Evolutionary conservation across 73 alveolate genomes (phyloP).

Genomic region (Durusdinium trenchii): DNA sequence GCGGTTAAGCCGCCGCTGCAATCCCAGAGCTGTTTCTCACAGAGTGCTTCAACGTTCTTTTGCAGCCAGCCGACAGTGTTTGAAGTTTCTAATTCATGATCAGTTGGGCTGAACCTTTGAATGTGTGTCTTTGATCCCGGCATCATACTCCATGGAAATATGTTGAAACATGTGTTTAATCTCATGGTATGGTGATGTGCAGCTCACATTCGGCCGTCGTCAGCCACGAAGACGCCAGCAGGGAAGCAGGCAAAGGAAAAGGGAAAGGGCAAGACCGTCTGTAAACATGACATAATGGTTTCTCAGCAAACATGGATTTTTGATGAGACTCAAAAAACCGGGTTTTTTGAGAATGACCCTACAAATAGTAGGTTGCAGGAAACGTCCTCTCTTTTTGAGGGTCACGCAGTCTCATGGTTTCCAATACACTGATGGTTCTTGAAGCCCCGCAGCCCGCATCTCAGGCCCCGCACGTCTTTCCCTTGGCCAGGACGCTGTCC

Average conservation of each 20-base stretch:
- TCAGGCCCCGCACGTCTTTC: conserved; percentile 21
- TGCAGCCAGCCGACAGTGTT: background rate
- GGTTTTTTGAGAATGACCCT: background rate
- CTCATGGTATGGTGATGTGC: background rate
- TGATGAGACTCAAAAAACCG: background rate
- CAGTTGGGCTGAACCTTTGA: background rate
- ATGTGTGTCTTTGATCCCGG: background rate
- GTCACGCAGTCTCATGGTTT: conserved; percentile 3
- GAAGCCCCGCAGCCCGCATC: too few relatives aligned
- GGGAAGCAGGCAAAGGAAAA: too few relatives aligned
- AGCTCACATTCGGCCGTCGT: background rate
- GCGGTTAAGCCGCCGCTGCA: background rate
- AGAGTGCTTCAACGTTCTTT: background rate
- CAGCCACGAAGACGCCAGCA: background rate
- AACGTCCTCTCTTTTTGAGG: background rate
- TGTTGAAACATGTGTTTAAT: background rate
- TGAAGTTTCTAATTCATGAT: background rate
- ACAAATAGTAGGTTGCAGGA: background rate
- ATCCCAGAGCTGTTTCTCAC: background rate
- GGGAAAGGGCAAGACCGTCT: background rate
- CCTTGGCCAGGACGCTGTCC: conserved; percentile 24
- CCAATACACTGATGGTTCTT: too few relatives aligned
- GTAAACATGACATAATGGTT: background rate
- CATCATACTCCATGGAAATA: background rate
- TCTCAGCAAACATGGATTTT: background rate